phyloP scores from a whole-genome alignment of 768 basidiomycete genomes.

The Tulasnella sp. region DNA sequence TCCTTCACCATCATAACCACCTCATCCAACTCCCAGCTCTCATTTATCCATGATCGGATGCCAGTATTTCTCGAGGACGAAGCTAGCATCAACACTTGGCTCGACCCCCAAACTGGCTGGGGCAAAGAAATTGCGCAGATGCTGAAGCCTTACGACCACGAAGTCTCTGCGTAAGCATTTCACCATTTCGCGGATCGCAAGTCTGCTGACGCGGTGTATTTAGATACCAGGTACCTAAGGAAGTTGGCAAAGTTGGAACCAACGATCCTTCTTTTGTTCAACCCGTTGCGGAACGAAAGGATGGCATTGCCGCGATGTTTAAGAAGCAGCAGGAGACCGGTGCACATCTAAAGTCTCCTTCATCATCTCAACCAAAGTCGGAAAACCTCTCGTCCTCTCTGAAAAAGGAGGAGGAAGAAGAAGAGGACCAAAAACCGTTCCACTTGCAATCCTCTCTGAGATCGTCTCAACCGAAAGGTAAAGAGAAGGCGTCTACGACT shows the following conservation, averaged over 20 bases:
- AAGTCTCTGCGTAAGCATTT: slow-evolving; percentile 65
- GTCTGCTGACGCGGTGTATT: neutral
- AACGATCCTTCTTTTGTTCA: slow-evolving; percentile 83
- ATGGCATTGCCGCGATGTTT: slow-evolving; percentile 86
- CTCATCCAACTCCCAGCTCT: slow-evolving; percentile 63
- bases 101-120: slow-evolving; percentile 77
- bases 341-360: neutral
- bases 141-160: slow-evolving; percentile 64
- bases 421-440: neutral
- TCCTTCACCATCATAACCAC: slow-evolving; percentile 91
- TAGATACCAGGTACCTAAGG: slow-evolving; percentile 86
- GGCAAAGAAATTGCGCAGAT: slow-evolving; percentile 59
- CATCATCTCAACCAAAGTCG: neutral
- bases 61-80: slow-evolving; percentile 70
- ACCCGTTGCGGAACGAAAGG: slow-evolving; percentile 75
- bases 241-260: slow-evolving; percentile 87
- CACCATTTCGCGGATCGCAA: neutral
- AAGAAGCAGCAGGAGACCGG: slow-evolving; percentile 53
- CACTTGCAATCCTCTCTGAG: neutral
- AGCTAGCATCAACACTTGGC: slow-evolving; percentile 70
- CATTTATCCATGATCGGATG: slow-evolving; percentile 89
- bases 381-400: neutral
- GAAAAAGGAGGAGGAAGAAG: slow-evolving; percentile 21
- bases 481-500: neutral
- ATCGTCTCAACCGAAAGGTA: neutral